Evolutionary conservation across 805 yeast species (phyloP), one percentile per base, ranked within the genome.

Genomic region (Candida bentonensis): DNA sequence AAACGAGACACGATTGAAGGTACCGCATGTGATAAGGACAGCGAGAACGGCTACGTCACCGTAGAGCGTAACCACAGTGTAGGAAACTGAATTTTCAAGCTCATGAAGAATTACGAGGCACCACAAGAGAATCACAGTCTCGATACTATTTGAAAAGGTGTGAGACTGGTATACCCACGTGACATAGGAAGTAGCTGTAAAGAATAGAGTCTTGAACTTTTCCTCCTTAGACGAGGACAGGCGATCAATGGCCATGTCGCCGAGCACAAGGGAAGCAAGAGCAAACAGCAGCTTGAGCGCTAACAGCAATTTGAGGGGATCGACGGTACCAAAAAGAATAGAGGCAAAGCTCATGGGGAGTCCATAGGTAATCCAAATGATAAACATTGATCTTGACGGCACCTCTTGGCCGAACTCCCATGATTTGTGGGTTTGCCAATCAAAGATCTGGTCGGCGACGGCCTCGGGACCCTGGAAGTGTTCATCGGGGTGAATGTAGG

Each of bases 401-500:
- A 55, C 53, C 1, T 60, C 66, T 1, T 62, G 44, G 3, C 62
- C 53, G 61, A 84, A 92, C 58, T 89, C 98, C 98, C 98, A 89
- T 0, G 96, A 88, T 0, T 70, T 53, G 58, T 62, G 67, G 22
- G 67, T 61, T 46, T 58, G 66, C 70, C 58, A 77, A 11, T 67
- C 68, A 48, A 61, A 66, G 22, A 72, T 51, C 22, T 54, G 59
- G 27, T 56, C 56, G 11, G 78, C 68, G 21, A 89, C 55, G 0
- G 82, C 80, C 58, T 87, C 94, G 41, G 94, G 73, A n/a, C 79
- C 74, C 59, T 94, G 99, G 59, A 85, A 84, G 59, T 88, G 96
- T 64, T 92, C 99, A 67, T 92, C 99, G 0, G 99, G 99, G 53
- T 94, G 99, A 41, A 92, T 78, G 57, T 94, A 92, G 0, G 96